phyloP scores from a whole-genome alignment of 768 basidiomycete genomes.

The Phanerochaete sordida region DNA sequence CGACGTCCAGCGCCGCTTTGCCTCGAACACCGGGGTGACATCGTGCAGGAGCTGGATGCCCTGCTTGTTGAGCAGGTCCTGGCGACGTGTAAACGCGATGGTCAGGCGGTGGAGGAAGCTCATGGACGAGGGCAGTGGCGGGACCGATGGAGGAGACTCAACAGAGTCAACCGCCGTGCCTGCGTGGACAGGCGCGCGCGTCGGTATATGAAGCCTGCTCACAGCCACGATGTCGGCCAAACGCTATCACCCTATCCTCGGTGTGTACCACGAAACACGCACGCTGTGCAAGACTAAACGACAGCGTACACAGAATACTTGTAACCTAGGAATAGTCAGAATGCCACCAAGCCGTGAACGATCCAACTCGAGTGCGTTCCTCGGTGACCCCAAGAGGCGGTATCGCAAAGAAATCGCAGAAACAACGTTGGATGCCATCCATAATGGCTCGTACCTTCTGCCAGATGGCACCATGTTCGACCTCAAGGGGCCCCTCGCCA shows the following conservation, averaged over 20 bases:
- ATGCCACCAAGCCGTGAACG: not conserved
- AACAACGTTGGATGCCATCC: conserved; percentile 45
- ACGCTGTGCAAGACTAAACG: not conserved
- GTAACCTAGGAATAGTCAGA: not conserved
- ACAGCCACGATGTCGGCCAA: not conserved
- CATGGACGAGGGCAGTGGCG: not conserved
- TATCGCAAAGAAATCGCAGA: conserved; percentile 38
- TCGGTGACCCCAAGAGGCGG: not conserved
- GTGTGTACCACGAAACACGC: not conserved
- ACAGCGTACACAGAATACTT: not conserved
- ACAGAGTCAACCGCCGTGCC: not conserved
- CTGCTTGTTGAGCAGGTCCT: not conserved
- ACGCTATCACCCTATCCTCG: not conserved
- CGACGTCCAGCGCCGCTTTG: conserved; percentile 23
- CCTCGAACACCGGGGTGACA: conserved; percentile 20
- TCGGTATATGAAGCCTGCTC: not conserved
- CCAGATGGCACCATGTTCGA: conserved; percentile 19
- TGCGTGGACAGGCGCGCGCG: not conserved
- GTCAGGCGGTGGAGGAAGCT: not conserved
- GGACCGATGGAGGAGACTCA: not conserved
- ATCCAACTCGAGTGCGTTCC: not conserved
- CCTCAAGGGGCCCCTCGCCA: conserved; percentile 30
- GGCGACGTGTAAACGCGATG: not conserved
- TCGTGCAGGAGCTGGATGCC: not conserved
- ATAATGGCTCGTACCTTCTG: conserved; percentile 39